These are phyloP conservation scores for Polygonum aviculare DNA, from an alignment of 148 eudicot species.

Conservation along the genomic window DNA sequence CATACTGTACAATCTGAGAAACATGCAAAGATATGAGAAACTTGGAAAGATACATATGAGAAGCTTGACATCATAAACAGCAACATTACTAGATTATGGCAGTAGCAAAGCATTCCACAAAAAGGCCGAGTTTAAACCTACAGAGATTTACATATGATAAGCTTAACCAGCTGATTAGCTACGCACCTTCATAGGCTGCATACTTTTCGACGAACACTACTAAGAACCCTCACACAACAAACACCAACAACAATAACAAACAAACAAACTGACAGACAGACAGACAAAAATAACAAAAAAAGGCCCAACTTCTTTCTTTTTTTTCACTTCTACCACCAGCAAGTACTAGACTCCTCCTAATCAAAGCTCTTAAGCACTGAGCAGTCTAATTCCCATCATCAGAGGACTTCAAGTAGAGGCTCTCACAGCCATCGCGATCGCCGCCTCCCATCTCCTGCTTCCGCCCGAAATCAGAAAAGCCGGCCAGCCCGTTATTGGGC, in stretches of 20 bases:
- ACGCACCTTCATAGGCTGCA: neutral
- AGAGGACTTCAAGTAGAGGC: slow-evolving; percentile 58
- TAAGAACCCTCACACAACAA: neutral
- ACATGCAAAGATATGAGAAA: too few species aligned
- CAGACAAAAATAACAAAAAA: neutral
- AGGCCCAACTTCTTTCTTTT: neutral
- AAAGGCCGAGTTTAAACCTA: neutral
- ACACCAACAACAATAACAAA: neutral
- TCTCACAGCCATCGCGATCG: slow-evolving; percentile 38
- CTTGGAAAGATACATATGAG: too few species aligned
- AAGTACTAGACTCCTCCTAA: neutral
- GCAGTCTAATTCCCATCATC: slow-evolving; percentile 50
- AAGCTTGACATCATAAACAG: neutral
- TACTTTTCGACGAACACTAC: neutral
- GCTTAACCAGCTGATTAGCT: slow-evolving; percentile 2
- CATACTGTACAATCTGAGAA: too few species aligned
- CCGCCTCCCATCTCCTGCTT: slow-evolving; percentile 62
- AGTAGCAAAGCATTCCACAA: neutral
- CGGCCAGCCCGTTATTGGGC: slow-evolving; percentile 36
- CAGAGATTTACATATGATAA: slow-evolving; percentile 6
- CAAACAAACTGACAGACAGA: neutral
- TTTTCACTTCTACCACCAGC: neutral
- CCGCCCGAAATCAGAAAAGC: slow-evolving; percentile 51
- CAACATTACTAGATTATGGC: neutral
- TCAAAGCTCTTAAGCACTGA: neutral